Conservation (phyloP, 192 early-diverging fungal genomes). For the Geranomyces michiganensis region DNA sequence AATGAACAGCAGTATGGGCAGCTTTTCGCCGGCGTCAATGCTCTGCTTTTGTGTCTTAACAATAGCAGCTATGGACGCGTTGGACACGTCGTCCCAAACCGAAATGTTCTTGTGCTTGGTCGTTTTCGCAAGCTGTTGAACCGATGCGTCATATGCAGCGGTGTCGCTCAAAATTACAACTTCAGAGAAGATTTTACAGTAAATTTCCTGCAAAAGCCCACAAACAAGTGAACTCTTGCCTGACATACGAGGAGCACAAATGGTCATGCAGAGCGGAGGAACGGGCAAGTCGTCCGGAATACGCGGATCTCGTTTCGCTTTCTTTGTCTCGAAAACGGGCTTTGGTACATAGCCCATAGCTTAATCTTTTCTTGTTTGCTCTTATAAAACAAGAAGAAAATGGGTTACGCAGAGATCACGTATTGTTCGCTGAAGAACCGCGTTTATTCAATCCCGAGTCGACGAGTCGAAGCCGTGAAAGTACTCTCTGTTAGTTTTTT, state of each 20-base stretch:
- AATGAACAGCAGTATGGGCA: constrained; percentile 19
- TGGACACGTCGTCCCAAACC: constrained; percentile 19
- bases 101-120: constrained; percentile 30
- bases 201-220: constrained; percentile 27
- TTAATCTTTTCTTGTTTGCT: constrained; percentile 2
- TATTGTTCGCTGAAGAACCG: constrained; percentile 5
- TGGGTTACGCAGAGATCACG: constrained; percentile 12
- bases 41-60: constrained; percentile 16
- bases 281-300: constrained; percentile 15
- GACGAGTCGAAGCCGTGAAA: constrained; percentile 16
- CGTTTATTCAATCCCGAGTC: constrained; percentile 4
- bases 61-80: constrained; percentile 16
- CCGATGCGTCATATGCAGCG: constrained; percentile 11
- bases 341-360: constrained; percentile 20
- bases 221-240: constrained; percentile 24
- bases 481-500: constrained; percentile 16
- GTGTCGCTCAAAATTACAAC: constrained; percentile 27
- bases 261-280: constrained; percentile 16
- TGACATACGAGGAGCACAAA: constrained; percentile 12
- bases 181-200: constrained; percentile 13
- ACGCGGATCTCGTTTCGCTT: constrained; percentile 9
- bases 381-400: constrained; percentile 4
- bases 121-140: constrained; percentile 12
- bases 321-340: constrained; percentile 11
- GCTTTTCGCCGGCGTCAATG: constrained; percentile 8